Evolutionary conservation across 495 filamentous ascomycete genomes (phyloP), one percentile per base, ranked within the genome.

Genomic region (Pyrenula aspistea): DNA sequence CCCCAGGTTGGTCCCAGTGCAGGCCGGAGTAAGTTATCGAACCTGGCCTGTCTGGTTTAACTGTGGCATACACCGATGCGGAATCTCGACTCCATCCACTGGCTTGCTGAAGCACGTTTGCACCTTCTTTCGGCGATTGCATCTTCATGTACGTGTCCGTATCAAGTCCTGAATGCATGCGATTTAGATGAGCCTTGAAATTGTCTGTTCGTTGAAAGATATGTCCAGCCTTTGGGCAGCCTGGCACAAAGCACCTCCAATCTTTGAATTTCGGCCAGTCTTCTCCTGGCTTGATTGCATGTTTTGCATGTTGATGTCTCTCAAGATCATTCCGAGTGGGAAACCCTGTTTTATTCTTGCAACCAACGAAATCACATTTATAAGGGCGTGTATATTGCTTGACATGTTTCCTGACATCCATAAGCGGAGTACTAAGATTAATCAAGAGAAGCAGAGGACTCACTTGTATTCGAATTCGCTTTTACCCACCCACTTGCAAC

Each of bases 171-270:
- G 67, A 64, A 69, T 98, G 92, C 64, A 93, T 85, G n/a, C 87
- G 81, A 56, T 77, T 78, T 49, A 95, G 75, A 62, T 98, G 93
- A 56, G 87, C 84, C 63, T 83, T 84, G 69, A 96, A 98, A 60
- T 98, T 98, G 67, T 98, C 93, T 42, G 8, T 4, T 8, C 31
- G 31, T 42, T 42, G 4, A 42, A 42, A 42, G 4, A 42, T 4
- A 42, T 42, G 31, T 42, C 15, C 31, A 8, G 31, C 31, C 15
- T 42, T 42, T 8, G 31, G 31, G 15, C 54, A 86, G 68, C 8
- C 92, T 82, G 10, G 88, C 91, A 88, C 92, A 96, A 49, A 77
- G 73, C 70, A 96, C 96, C 20, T 77, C 72, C 55, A 83, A 20
- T 77, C 82, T 23, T 74, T 75, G 61, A 91, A 95, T 53, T 71